Evolutionary conservation across 164 flowering plant species (phyloP).

Genomic region (Vitis riparia): DNA sequence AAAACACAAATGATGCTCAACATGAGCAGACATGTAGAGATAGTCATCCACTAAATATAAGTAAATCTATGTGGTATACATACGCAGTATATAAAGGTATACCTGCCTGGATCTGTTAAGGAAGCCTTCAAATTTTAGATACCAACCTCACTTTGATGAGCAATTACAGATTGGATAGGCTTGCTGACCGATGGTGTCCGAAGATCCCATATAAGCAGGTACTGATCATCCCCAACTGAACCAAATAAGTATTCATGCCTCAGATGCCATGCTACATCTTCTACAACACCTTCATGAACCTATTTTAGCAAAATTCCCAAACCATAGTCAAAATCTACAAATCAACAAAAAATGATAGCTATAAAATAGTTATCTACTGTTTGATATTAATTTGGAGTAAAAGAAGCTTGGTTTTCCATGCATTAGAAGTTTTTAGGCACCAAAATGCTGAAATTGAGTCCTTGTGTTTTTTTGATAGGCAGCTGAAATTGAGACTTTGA

Average conservation of each 20-base stretch:
- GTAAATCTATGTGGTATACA: too few relatives aligned
- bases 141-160: slow-evolving; percentile 92
- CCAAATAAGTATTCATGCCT: slow-evolving; percentile 95
- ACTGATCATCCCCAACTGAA: slow-evolving; percentile 96
- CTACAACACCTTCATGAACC: slow-evolving; percentile 98
- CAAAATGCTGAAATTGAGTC: neutral
- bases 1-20: too few relatives aligned
- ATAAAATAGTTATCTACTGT: neutral
- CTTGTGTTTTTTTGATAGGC: neutral
- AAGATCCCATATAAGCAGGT: slow-evolving; percentile 87
- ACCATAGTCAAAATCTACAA: slow-evolving; percentile 3
- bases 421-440: neutral
- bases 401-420: neutral
- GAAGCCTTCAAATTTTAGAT: too few relatives aligned
- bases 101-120: too few relatives aligned
- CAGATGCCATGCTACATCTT: slow-evolving; percentile 99
- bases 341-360: neutral
- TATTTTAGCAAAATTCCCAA: slow-evolving; percentile 19
- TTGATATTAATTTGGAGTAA: neutral
- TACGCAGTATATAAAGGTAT: too few relatives aligned
- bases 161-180: slow-evolving; percentile 85
- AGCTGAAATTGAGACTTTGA: neutral
- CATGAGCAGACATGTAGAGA: too few relatives aligned
- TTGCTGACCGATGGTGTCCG: slow-evolving; percentile 64
- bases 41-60: too few relatives aligned